phyloP scores from a whole-genome alignment of 495 filamentous ascomycete genomes.

The Sabuloglossum arenarium region DNA sequence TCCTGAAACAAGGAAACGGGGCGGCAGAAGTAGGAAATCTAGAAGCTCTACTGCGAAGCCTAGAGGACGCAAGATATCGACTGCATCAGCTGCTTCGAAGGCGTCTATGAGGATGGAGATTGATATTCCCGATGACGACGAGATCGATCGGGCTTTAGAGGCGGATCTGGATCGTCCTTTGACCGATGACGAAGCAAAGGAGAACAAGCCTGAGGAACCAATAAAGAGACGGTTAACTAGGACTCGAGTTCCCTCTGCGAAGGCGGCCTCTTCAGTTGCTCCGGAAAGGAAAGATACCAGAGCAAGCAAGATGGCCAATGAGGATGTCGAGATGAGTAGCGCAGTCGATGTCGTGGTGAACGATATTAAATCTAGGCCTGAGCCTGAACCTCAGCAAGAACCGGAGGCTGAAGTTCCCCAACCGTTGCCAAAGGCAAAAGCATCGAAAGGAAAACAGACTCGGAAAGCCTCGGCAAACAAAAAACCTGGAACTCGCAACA shows the following conservation, averaged over 20 bases:
- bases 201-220: neutral
- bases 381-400: too few species aligned
- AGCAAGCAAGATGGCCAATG: neutral
- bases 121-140: slow-evolving; percentile 30
- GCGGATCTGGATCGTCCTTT: slow-evolving; percentile 41
- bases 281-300: neutral
- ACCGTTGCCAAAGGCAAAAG: neutral
- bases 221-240: slow-evolving; percentile 11
- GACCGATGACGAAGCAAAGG: slow-evolving; percentile 29
- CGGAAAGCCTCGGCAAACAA: slow-evolving; percentile 1
- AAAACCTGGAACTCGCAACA: neutral
- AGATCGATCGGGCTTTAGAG: slow-evolving; percentile 46
- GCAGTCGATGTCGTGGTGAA: neutral
- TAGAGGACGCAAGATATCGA: slow-evolving; percentile 29
- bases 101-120: slow-evolving; percentile 15
- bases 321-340: neutral
- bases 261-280: neutral
- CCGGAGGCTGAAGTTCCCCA: slow-evolving; percentile 1
- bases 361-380: too few species aligned
- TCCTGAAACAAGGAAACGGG: slow-evolving; percentile 12
- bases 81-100: slow-evolving; percentile 25
- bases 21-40: slow-evolving; percentile 22
- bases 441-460: neutral
- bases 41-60: slow-evolving; percentile 19
- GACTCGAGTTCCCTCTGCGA: slow-evolving; percentile 7